Conservation (phyloP, 2,329 filamentous ascomycete species). For the Trichoderma citrinoviride region DNA sequence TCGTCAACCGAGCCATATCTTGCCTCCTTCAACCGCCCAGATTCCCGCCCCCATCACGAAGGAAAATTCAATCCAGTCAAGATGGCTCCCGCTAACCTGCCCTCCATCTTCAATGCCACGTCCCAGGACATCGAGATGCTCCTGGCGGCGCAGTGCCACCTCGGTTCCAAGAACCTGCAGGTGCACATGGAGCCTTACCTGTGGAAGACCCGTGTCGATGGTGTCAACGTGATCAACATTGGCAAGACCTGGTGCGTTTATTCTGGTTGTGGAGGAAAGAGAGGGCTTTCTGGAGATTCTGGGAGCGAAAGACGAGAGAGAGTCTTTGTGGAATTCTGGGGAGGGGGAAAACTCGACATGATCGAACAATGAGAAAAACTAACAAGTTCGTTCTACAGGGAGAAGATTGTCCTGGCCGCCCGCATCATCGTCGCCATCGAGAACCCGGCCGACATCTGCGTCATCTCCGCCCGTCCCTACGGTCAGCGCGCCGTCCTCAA, state of each 20-base stretch:
- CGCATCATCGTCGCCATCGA: constrained; percentile 98
- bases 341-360: background rate
- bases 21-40: constrained; percentile 28
- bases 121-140: constrained; percentile 99
- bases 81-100: constrained; percentile 94
- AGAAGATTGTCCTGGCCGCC: constrained; percentile 99
- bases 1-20: constrained; percentile 22
- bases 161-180: constrained; percentile 99
- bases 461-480: constrained; percentile 99
- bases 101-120: constrained; percentile 94
- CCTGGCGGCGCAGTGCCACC: constrained; percentile 91
- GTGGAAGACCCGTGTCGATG: constrained; percentile 98
- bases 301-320: background rate
- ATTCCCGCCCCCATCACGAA: constrained; percentile 30
- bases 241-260: constrained; percentile 94
- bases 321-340: background rate
- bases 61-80: constrained; percentile 52
- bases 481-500: constrained; percentile 99
- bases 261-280: background rate
- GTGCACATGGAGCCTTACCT: constrained; percentile 99
- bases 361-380: constrained; percentile 9
- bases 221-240: constrained; percentile 99
- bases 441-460: constrained; percentile 98
- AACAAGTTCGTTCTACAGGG: constrained; percentile 55
- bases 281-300: background rate